Percentiles rank a stretch among this genome's conserved stretches.
These are phyloP conservation scores for Mycogone perniciosa DNA, from an alignment of 2,329 filamentous ascomycete species.

Conservation along the genomic window DNA sequence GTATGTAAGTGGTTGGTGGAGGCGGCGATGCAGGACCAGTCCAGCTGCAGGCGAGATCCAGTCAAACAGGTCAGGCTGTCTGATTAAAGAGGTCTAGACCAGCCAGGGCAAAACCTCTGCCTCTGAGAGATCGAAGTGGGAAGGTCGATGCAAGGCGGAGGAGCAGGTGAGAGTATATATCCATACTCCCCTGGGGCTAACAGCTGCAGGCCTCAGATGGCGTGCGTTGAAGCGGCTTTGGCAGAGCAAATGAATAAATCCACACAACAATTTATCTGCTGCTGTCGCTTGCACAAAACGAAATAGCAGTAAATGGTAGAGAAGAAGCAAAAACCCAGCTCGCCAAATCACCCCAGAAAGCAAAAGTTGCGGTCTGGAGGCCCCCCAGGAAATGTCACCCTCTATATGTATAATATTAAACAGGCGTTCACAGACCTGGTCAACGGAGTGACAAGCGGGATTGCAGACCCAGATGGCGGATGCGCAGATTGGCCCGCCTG, in stretches of 20 bases:
- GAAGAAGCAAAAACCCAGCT: background rate
- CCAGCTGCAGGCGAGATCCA: background rate
- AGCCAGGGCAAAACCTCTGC: background rate
- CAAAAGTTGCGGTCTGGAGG: slow-evolving; percentile 9
- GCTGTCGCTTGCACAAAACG: background rate
- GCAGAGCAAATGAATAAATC: background rate
- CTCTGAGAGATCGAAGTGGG: background rate
- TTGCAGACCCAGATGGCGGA: slow-evolving; percentile 10
- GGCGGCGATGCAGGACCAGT: too few relatives aligned
- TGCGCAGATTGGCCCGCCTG: slow-evolving; percentile 5
- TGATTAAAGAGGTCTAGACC: background rate
- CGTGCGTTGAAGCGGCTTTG: background rate
- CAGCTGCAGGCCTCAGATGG: background rate
- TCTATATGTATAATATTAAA: background rate
- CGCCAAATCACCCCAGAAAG: background rate
- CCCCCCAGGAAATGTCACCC: background rate
- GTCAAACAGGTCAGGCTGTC: background rate
- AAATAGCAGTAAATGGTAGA: background rate
- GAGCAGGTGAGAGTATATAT: slow-evolving; percentile 4
- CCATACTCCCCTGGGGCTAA: background rate
- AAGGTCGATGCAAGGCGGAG: background rate
- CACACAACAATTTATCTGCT: background rate
- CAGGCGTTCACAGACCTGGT: background rate
- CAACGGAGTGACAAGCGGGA: slow-evolving; percentile 8
- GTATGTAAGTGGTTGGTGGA: background rate